A percentile compares a stretch with the other conserved stretches of the same genome.
Evolutionary conservation across 805 yeast genomes (phyloP).

Genomic region (Wickerhamiella occidentalis): DNA sequence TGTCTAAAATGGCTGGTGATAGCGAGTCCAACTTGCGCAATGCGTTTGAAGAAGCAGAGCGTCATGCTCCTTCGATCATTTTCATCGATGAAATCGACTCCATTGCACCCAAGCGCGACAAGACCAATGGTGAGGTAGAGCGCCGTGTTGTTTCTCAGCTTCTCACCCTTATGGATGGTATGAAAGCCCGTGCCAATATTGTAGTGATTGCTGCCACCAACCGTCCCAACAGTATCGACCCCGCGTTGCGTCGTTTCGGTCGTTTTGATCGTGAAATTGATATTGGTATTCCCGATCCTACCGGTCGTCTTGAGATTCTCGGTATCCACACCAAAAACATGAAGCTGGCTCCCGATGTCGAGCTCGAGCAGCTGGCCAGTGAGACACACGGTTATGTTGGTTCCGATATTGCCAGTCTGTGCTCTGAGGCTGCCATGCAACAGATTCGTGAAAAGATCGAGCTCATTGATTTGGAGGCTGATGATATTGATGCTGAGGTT

Average conservation of each 20-base stretch:
- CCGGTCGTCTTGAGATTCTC: conserved; percentile 92
- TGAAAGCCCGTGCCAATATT: conserved; percentile 97
- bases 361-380: conserved; percentile 86
- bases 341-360: conserved; percentile 92
- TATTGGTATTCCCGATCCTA: conserved; percentile 92
- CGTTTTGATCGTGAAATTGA: conserved; percentile 80
- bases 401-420: conserved; percentile 94
- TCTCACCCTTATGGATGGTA: conserved; percentile 97
- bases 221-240: conserved; percentile 77
- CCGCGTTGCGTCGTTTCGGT: conserved; percentile 76
- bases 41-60: conserved; percentile 98
- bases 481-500: conserved; percentile 93
- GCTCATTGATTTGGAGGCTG: conserved; percentile 88
- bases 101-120: conserved; percentile 98
- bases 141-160: conserved; percentile 97
- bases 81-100: conserved; percentile 98
- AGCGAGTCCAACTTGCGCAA: conserved; percentile 93
- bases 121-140: conserved; percentile 99
- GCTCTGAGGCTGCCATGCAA: conserved; percentile 99
- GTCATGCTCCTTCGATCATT: conserved; percentile 94
- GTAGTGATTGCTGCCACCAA: conserved; percentile 98
- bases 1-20: conserved; percentile 99
- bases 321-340: conserved; percentile 97
- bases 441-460: conserved; percentile 99
- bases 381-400: conserved; percentile 99